Base-by-base conservation (phyloP, 805 yeast genomes). In the Metschnikowia dekortorum region DNA sequence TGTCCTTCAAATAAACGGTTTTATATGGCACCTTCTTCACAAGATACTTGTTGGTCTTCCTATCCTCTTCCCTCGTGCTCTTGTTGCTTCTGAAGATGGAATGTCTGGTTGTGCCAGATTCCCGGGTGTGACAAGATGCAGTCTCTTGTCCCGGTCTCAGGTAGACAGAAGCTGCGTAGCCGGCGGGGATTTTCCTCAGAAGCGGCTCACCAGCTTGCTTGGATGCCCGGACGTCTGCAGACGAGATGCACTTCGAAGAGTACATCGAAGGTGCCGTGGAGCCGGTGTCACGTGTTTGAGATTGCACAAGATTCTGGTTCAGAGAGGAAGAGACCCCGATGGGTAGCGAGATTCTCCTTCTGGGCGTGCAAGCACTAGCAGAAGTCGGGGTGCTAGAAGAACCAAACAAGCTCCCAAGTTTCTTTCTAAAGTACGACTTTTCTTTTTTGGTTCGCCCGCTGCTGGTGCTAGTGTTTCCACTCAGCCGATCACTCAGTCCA, bases 11-110 rank as follows among this genome's bases (percentile, higher is more conserved):
- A 47, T 50, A 54, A 29, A 57, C 40, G 28, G 58, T 55, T 40
- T 58, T 53, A 55, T 66, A 62, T 8, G 69, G 65, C 33, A 54
- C 58, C 38, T 58, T 53, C 38, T 56, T 58, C 30, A 68, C 64
- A 14, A 50, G 51, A 52, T 68, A 67, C 53, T 67, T 68, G 53
- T 61, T 61, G 28, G 53, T 58, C 33, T 47, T 53, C 38, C 50
- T 57, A 26, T 51, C 44, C 8, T 51, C 53, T 13, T 28, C 22
- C 28, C 33, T 52, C 18, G 39, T 34, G 42, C 22, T 43, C 40
- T 39, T 26, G 16, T 39, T 32, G 31, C 28, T 26, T 7, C 33
- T 14, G 34, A 45, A 46, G 33, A 37, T 30, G 4, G 36, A 29
- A 22, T 29, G 42, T 28, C 37, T 39, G 13, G 43, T 30, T 7